Evolutionary conservation across 352 stramenopile genomes (phyloP).

Genomic region (Phytopythium kandeliae): DNA sequence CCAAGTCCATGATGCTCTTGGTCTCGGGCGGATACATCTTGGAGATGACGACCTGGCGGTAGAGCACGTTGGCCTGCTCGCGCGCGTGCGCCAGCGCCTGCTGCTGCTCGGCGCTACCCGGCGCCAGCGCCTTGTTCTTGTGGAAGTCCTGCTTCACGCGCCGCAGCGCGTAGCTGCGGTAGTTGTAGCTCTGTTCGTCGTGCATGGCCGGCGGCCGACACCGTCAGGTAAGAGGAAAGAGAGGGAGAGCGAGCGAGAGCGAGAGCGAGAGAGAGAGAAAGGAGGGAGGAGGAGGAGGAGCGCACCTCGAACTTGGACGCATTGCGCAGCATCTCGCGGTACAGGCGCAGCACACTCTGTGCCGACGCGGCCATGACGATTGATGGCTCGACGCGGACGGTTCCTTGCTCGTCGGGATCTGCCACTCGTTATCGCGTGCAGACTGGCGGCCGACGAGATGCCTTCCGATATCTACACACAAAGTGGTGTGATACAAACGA

Average conservation of each 20-base stretch:
- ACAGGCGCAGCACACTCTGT: conserved; percentile 40
- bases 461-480: no score
- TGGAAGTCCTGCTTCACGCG: conserved; percentile 73
- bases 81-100: conserved; percentile 32
- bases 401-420: no score
- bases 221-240: no score
- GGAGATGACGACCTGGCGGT: conserved; percentile 58
- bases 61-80: conserved; percentile 48
- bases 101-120: conserved; percentile 44
- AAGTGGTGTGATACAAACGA: no score
- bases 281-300: background rate
- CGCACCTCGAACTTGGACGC: conserved; percentile 49
- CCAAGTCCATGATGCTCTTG: conserved; percentile 66
- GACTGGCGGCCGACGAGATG: no score
- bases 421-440: no score
- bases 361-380: conserved; percentile 19
- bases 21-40: conserved; percentile 59
- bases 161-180: conserved; percentile 54
- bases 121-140: conserved; percentile 45
- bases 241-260: background rate
- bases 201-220: no score
- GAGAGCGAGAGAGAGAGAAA: background rate
- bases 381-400: background rate
- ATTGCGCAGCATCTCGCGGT: conserved; percentile 52
- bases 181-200: conserved; percentile 82